Conservation (phyloP, 2,329 filamentous ascomycete species). For the Calycina marina region DNA sequence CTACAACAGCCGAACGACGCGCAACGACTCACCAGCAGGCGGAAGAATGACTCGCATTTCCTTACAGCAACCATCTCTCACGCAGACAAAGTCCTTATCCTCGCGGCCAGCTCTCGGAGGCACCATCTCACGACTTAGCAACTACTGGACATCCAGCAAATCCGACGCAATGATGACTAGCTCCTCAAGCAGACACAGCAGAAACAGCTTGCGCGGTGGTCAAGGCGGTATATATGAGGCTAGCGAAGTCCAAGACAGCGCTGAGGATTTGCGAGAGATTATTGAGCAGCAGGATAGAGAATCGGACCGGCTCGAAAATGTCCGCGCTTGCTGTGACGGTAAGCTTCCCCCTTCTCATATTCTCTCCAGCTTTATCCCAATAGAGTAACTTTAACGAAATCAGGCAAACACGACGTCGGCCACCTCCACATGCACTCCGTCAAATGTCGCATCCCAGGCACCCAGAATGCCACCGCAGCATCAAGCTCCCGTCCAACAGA, state of each 20-base stretch:
- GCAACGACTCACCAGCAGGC: slow-evolving; percentile 45
- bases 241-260: slow-evolving; percentile 56
- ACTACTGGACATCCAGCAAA: slow-evolving; percentile 34
- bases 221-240: slow-evolving; percentile 33
- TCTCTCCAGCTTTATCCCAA: no score
- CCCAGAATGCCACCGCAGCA: slow-evolving; percentile 10
- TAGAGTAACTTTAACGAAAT: slow-evolving; percentile 10
- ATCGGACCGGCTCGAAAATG: slow-evolving; percentile 76
- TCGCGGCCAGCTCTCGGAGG: slow-evolving; percentile 22
- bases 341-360: slow-evolving; percentile 25
- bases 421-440: slow-evolving; percentile 35
- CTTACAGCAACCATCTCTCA: slow-evolving; percentile 10
- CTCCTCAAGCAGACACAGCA: slow-evolving; percentile 38
- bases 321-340: slow-evolving; percentile 96
- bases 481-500: slow-evolving; percentile 3
- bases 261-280: slow-evolving; percentile 67
- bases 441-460: slow-evolving; percentile 26
- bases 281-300: slow-evolving; percentile 68
- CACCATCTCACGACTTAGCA: slow-evolving; percentile 44
- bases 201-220: slow-evolving; percentile 30
- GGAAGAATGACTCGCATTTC: slow-evolving; percentile 21
- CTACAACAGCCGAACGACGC: slow-evolving; percentile 60
- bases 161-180: slow-evolving; percentile 27
- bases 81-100: slow-evolving; percentile 9
- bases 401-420: slow-evolving; percentile 63